phyloP scores from a whole-genome alignment of 345 rosid genomes.

The Syzygium aqueum region DNA sequence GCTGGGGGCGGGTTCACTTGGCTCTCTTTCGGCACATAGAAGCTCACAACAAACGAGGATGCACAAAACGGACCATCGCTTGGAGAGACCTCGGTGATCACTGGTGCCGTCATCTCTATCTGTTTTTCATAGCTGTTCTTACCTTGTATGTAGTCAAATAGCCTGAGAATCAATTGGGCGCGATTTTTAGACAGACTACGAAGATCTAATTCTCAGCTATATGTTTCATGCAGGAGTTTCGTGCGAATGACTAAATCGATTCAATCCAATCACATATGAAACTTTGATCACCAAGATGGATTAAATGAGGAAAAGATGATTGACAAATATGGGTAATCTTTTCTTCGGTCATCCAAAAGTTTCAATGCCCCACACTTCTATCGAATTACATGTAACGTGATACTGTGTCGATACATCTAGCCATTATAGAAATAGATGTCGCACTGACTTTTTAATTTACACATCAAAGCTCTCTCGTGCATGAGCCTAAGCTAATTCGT shows the following conservation, averaged over 20 bases:
- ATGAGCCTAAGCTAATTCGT: neutral
- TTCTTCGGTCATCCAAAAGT: neutral
- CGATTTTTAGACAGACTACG: neutral
- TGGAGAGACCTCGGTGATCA: conserved; percentile 55
- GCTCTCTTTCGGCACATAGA: conserved; percentile 69
- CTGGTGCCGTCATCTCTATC: conserved; percentile 93
- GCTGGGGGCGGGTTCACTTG: conserved; percentile 76
- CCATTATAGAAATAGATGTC: neutral
- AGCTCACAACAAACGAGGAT: conserved; percentile 69
- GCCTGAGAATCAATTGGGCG: conserved; percentile 16
- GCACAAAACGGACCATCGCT: conserved; percentile 85
- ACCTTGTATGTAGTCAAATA: conserved; percentile 82
- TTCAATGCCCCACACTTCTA: neutral
- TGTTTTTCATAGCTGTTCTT: conserved; percentile 44
- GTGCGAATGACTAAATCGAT: neutral
- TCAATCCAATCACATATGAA: neutral
- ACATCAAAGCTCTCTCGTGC: neutral
- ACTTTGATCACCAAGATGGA: neutral
- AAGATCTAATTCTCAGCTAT: neutral
- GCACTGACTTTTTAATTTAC: neutral
- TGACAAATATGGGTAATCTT: neutral
- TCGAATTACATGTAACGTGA: neutral
- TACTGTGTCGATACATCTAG: neutral
- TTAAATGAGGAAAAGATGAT: neutral
- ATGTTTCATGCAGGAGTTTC: neutral